A percentile compares a stretch with the other conserved stretches of the same genome.
Evolutionary conservation across 2,329 filamentous ascomycete genomes (phyloP).

Genomic region (Aureobasidium namibiae): DNA sequence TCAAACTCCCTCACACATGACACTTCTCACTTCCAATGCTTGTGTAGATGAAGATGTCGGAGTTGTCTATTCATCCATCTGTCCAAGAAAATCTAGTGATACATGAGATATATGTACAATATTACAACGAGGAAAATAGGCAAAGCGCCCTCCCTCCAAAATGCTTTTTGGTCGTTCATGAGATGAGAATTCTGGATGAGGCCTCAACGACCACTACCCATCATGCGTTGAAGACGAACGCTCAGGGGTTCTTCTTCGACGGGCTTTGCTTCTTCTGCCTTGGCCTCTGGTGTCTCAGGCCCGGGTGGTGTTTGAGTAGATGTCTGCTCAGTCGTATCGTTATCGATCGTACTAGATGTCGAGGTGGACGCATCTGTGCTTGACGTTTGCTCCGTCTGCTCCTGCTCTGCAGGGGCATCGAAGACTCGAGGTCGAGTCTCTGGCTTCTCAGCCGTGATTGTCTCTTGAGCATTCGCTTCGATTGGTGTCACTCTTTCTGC

Average conservation of each 20-base stretch:
- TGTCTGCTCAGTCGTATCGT: not conserved
- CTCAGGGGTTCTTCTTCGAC: slow-evolving; percentile 1
- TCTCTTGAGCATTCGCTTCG: not conserved
- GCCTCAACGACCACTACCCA: not conserved
- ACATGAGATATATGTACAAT: not conserved
- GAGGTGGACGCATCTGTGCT: not conserved
- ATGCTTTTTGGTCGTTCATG: not conserved
- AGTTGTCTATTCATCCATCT: not conserved
- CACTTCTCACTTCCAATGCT: too few species aligned
- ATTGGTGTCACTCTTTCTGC: not conserved
- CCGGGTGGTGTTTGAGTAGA: not conserved
- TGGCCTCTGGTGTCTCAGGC: not conserved
- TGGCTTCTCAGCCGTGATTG: not conserved
- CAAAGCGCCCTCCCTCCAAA: not conserved
- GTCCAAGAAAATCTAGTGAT: not conserved
- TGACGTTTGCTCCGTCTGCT: not conserved
- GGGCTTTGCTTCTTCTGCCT: not conserved
- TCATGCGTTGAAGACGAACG: not conserved
- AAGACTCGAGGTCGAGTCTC: not conserved
- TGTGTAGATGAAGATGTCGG: too few species aligned
- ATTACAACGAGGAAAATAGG: not conserved
- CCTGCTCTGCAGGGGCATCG: not conserved
- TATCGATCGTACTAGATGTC: not conserved
- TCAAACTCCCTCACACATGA: too few species aligned
- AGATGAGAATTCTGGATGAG: not conserved